Conservation (phyloP, 768 basidiomycete genomes). For the Holtermanniella nyarrowii region DNA sequence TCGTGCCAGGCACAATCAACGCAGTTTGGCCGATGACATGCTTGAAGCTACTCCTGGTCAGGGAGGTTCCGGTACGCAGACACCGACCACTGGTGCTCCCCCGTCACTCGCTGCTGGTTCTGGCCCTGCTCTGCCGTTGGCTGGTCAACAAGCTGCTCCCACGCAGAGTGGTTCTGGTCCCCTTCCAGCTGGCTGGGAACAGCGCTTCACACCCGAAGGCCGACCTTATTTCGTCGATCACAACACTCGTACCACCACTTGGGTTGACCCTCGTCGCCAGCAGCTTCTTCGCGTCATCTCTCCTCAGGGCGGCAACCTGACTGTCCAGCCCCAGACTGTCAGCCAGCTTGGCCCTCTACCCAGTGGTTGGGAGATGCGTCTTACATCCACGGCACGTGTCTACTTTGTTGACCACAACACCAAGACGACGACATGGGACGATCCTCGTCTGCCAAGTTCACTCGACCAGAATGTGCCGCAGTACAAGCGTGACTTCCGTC, state of each 20-base stretch:
- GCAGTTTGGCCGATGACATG: conserved; percentile 42
- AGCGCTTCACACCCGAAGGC: conserved; percentile 95
- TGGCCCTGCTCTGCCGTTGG: conserved; percentile 15
- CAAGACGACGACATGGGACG: conserved; percentile 99
- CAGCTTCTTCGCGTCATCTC: conserved; percentile 95
- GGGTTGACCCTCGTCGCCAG: conserved; percentile 97
- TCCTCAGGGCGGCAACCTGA: conserved; percentile 69
- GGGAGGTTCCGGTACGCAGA: conserved; percentile 18
- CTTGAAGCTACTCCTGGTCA: conserved; percentile 28
- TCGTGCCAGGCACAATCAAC: conserved; percentile 40
- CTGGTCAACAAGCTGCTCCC: conserved; percentile 29
- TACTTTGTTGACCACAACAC: conserved; percentile 99
- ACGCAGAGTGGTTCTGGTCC: conserved; percentile 73
- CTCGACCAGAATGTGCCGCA: conserved; percentile 95
- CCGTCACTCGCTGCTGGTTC: conserved; percentile 8
- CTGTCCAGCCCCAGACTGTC: conserved; percentile 87
- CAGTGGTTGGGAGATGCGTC: conserved; percentile 99
- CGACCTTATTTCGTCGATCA: conserved; percentile 99
- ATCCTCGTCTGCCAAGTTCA: conserved; percentile 88
- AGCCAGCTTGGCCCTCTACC: conserved; percentile 93
- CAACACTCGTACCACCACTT: conserved; percentile 98
- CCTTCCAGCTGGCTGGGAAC: conserved; percentile 96
- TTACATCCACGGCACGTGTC: conserved; percentile 92
- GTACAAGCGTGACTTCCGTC: conserved; percentile 98
- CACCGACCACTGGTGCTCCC: conserved; percentile 23